A percentile compares a stretch with the other conserved stretches of the same genome.
These are phyloP conservation scores for Lolium rigidum DNA, from an alignment of 176 grass and related monocot species.

Conservation along the genomic window DNA sequence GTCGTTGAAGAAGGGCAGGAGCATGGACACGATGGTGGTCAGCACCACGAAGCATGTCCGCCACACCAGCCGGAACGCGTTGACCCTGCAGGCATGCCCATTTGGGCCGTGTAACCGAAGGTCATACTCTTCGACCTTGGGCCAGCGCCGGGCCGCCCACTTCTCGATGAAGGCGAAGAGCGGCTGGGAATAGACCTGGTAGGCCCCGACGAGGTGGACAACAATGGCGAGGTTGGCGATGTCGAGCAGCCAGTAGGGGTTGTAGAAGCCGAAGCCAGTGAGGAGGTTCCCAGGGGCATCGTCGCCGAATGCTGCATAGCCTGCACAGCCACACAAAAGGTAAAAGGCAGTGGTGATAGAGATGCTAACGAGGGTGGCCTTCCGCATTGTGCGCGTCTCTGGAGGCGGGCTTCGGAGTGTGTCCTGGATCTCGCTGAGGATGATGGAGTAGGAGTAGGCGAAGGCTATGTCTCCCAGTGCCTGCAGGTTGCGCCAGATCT, in stretches of 20 bases:
- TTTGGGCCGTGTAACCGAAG: neutral
- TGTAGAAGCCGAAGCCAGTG: slow-evolving; percentile 84
- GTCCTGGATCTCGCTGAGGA: slow-evolving; percentile 71
- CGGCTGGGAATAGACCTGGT: slow-evolving; percentile 77
- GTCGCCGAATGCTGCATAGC: slow-evolving; percentile 87
- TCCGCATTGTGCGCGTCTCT: slow-evolving; percentile 67
- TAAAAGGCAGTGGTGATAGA: slow-evolving; percentile 70
- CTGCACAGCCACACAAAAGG: slow-evolving; percentile 70
- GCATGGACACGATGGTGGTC: slow-evolving; percentile 57
- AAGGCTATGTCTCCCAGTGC: slow-evolving; percentile 68
- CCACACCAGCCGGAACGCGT: slow-evolving; percentile 63
- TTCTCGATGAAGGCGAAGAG: slow-evolving; percentile 45
- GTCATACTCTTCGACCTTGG: slow-evolving; percentile 45
- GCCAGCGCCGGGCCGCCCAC: neutral
- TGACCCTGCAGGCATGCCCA: slow-evolving; percentile 40
- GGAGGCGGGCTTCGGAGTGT: slow-evolving; percentile 60
- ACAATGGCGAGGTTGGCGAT: slow-evolving; percentile 55
- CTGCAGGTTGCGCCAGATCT: slow-evolving; percentile 60
- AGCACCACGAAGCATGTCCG: slow-evolving; percentile 48
- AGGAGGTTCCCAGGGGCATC: slow-evolving; percentile 76
- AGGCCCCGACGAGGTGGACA: slow-evolving; percentile 76
- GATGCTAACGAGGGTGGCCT: slow-evolving; percentile 39
- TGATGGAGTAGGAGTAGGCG: slow-evolving; percentile 62
- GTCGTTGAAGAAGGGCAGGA: slow-evolving; percentile 66
- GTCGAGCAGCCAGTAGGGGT: slow-evolving; percentile 86